These are phyloP conservation scores for Gryganskiella cystojenkinii DNA, from an alignment of 192 early-diverging fungal species.

Conservation along the genomic window DNA sequence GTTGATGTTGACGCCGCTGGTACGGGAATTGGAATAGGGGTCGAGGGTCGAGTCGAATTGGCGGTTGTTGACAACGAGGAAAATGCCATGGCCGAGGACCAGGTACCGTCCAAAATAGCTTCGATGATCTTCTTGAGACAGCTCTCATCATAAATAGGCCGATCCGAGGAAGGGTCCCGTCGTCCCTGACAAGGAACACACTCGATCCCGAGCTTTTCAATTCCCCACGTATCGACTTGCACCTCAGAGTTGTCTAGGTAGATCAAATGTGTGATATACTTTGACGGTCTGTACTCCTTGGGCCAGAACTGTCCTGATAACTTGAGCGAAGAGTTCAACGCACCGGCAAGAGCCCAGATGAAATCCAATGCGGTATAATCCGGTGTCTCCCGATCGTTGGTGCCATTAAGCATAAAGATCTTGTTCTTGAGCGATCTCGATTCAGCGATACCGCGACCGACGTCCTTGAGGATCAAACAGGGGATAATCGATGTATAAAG, in stretches of 20 bases:
- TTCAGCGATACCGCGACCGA: conserved; percentile 69
- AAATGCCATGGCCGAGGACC: conserved; percentile 6
- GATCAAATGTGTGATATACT: conserved; percentile 63
- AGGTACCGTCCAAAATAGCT: conserved; percentile 40
- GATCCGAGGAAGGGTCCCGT: conserved; percentile 21
- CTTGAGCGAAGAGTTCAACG: conserved; percentile 64
- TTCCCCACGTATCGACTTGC: conserved; percentile 55
- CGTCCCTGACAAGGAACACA: conserved; percentile 46
- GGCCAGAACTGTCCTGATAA: conserved; percentile 46
- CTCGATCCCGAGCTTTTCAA: conserved; percentile 60
- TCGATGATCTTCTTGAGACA: conserved; percentile 25
- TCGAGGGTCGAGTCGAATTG: conserved; percentile 28
- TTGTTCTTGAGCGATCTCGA: conserved; percentile 65
- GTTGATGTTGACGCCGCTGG: background rate
- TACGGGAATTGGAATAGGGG: conserved; percentile 12
- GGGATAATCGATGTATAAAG: conserved; percentile 81
- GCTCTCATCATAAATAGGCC: conserved; percentile 50
- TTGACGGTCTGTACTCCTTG: conserved; percentile 34
- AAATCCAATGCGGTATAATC: conserved; percentile 80
- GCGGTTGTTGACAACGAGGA: conserved; percentile 25
- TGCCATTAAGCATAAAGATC: conserved; percentile 76
- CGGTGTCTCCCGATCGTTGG: conserved; percentile 73
- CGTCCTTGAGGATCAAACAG: conserved; percentile 74
- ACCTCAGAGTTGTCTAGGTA: conserved; percentile 63
- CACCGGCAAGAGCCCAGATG: conserved; percentile 72